Conservation (phyloP, 2,329 filamentous ascomycete species). For the Fusarium sp. region DNA sequence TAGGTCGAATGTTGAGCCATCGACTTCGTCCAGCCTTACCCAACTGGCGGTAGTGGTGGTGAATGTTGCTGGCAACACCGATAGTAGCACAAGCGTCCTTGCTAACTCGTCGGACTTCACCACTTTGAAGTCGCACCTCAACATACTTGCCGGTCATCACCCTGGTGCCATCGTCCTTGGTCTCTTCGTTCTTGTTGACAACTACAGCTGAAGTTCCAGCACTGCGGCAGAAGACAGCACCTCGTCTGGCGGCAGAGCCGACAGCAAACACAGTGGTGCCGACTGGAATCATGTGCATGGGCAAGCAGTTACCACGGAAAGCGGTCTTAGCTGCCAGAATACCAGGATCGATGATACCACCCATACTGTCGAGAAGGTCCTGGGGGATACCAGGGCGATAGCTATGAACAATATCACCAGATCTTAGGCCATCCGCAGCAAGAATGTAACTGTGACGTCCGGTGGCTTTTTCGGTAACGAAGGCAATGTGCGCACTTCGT, state of each 20-base stretch:
- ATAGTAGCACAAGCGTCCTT: conserved; percentile 95
- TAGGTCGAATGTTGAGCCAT: conserved; percentile 94
- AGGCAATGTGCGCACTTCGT: conserved; percentile 91
- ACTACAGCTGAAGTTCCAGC: conserved; percentile 93
- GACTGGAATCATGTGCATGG: conserved; percentile 94
- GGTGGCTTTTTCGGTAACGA: conserved; percentile 81
- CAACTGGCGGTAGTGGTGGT: conserved; percentile 89
- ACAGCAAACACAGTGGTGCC: conserved; percentile 95
- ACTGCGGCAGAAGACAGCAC: conserved; percentile 92
- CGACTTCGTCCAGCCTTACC: conserved; percentile 95
- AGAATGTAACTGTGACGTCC: conserved; percentile 89
- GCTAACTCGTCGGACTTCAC: conserved; percentile 89
- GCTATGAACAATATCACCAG: conserved; percentile 92
- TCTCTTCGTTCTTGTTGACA: conserved; percentile 87
- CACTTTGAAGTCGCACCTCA: conserved; percentile 88
- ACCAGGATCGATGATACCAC: conserved; percentile 92
- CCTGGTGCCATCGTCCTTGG: conserved; percentile 69
- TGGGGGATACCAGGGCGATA: conserved; percentile 91
- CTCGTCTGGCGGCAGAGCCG: conserved; percentile 78
- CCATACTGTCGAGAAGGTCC: conserved; percentile 90
- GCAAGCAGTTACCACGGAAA: conserved; percentile 93
- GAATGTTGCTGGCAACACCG: conserved; percentile 92
- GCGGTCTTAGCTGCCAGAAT: conserved; percentile 95
- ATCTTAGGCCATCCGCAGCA: conserved; percentile 93
- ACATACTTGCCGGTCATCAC: conserved; percentile 82